Evolutionary conservation across 495 filamentous ascomycete species (phyloP).

Genomic region (Penicillium samsonianum): DNA sequence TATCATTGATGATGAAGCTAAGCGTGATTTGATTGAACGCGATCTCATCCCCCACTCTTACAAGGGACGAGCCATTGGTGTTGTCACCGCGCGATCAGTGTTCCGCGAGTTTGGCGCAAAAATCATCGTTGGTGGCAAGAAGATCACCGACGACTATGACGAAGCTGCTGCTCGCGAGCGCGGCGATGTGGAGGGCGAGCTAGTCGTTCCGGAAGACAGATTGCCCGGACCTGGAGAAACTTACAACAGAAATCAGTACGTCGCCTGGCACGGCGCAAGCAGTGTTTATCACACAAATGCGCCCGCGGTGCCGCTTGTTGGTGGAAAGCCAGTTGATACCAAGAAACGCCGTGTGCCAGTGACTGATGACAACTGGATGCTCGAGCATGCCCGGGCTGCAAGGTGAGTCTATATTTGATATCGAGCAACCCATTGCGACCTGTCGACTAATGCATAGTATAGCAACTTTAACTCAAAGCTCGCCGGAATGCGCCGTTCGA

Average conservation of each 20-base stretch:
- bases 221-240: slow-evolving; percentile 67
- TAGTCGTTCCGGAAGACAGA: slow-evolving; percentile 83
- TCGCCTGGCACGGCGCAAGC: slow-evolving; percentile 97
- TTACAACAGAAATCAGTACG: slow-evolving; percentile 95
- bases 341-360: slow-evolving; percentile 85
- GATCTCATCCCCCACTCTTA: slow-evolving; percentile 96
- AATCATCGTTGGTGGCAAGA: slow-evolving; percentile 88
- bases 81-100: slow-evolving; percentile 93
- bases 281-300: slow-evolving; percentile 86
- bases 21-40: slow-evolving; percentile 89
- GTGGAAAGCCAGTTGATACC: slow-evolving; percentile 66
- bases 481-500: slow-evolving; percentile 61
- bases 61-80: slow-evolving; percentile 96
- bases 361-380: slow-evolving; percentile 97
- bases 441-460: slow-evolving; percentile 27
- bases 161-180: slow-evolving; percentile 72
- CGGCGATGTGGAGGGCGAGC: slow-evolving; percentile 83
- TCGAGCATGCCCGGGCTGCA: slow-evolving; percentile 87
- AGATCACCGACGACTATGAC: slow-evolving; percentile 87
- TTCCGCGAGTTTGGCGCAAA: slow-evolving; percentile 94
- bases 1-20: slow-evolving; percentile 89
- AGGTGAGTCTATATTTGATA: slow-evolving; percentile 58
- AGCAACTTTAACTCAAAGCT: slow-evolving; percentile 82
- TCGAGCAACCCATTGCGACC: slow-evolving; percentile 5
- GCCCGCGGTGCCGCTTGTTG: slow-evolving; percentile 73